A percentile compares a stretch with the other conserved stretches of the same genome.
These are phyloP conservation scores for Melocanna baccifera DNA, from an alignment of 176 grass and related monocot species.

Conservation along the genomic window DNA sequence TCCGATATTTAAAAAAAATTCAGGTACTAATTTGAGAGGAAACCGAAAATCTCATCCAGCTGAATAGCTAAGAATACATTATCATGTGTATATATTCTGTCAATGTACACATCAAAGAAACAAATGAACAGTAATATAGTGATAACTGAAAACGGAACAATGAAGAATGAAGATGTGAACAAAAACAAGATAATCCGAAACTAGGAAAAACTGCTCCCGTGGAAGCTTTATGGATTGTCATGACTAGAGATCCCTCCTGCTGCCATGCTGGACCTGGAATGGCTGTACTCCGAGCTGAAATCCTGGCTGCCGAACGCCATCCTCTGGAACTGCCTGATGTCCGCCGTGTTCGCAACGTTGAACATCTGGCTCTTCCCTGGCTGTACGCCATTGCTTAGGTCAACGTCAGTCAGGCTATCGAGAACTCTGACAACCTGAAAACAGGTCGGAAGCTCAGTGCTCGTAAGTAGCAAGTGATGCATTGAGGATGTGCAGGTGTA, in stretches of 20 bases:
- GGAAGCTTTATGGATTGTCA: not conserved
- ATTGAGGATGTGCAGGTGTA: not conserved
- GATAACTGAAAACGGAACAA: not conserved
- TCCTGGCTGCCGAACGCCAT: conserved; percentile 95
- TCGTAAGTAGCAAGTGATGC: not conserved
- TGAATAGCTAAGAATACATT: not conserved
- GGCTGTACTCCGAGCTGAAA: conserved; percentile 63
- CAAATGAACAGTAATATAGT: not conserved
- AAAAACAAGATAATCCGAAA: not conserved
- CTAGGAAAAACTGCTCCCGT: not conserved
- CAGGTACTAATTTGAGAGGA: not conserved
- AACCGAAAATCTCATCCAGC: not conserved
- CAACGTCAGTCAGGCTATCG: conserved; percentile 67
- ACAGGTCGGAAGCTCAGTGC: not conserved
- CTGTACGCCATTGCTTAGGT: conserved; percentile 79
- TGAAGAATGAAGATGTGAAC: not conserved
- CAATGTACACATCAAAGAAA: conserved; percentile 9
- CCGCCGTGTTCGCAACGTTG: conserved; percentile 61
- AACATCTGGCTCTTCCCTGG: conserved; percentile 85
- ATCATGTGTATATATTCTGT: not conserved
- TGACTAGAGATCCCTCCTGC: conserved; percentile 47
- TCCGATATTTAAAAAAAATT: not conserved
- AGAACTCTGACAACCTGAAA: conserved; percentile 80
- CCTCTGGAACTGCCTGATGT: conserved; percentile 75
- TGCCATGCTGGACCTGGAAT: conserved; percentile 48